Base-by-base conservation (phyloP, 1,284 basidiomycete species). In the Pseudozyma hubeiensis region DNA sequence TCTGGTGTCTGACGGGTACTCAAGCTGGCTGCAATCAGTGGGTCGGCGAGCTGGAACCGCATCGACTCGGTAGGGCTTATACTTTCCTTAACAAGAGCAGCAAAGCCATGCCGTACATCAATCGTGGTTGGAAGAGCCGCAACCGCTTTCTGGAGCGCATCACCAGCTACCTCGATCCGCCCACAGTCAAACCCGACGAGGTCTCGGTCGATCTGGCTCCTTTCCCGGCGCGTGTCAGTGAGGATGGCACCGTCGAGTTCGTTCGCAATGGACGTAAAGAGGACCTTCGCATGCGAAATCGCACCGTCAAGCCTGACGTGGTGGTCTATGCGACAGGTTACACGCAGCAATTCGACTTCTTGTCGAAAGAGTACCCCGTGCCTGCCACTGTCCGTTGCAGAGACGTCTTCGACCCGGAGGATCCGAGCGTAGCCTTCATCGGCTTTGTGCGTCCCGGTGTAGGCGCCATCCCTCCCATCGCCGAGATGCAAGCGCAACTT, bases 21-120 rank as follows among this genome's bases (percentile, higher is more conserved):
- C 86, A 87, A 77, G 88, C 89, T 6, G 89, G 90, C 8, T 90
- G 89, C 79, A 90, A 90, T 73, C 90, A 90, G 86, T 90, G 89
- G 89, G 88, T 53, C 19, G 89, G 90, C 13, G 89, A 89, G 72
- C 85, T 90, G 2, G 88, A 88, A n/a, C 86, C 87, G 0, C 88
- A 89, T 40, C 84, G 88, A 39, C 86, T 90, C 19, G 90, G 90
- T 0, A 85, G 90, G 51, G 88, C 88, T 1, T 87, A 86, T 64
- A 85, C 85, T 39, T 86, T 86, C 64, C 76, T 87, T 29, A 86
- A 86, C 79, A 86, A 86, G 69, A 81, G 78, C 41, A 83, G 83
- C 47, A 79, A 71, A 57, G 80, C 78, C 0, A 80, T 80, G 71
- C 78, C 78, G 0, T 80, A 79, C 67, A 66, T 74, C 55, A 71